Conservation (phyloP, 805 yeast species). For the Candida tallmaniae region DNA sequence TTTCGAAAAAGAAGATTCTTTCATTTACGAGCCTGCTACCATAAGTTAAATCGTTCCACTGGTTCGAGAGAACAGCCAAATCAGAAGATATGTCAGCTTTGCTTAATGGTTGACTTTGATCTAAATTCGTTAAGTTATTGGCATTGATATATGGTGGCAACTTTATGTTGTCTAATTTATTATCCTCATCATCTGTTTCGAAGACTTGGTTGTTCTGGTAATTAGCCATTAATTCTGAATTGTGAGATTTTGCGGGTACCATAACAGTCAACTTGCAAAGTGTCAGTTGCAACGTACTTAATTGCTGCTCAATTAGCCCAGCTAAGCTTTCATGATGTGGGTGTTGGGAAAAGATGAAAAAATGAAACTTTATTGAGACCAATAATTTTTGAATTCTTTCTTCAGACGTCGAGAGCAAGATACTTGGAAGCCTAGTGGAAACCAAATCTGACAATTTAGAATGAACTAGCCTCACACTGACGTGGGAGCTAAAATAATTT, state of each 20-base stretch:
- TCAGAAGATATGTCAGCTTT: conserved; percentile 12
- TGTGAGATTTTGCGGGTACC: conserved; percentile 5
- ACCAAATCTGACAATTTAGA: conserved; percentile 26
- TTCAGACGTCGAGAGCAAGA: conserved; percentile 27
- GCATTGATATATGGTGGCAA: conserved; percentile 37
- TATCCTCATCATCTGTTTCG: conserved; percentile 10
- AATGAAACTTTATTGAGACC: conserved; percentile 28
- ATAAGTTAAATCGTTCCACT: conserved; percentile 5
- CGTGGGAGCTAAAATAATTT: conserved; percentile 1
- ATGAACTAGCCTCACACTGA: conserved; percentile 2
- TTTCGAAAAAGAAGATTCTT: conserved; percentile 14
- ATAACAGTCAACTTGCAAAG: conserved; percentile 14
- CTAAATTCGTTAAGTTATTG: conserved; percentile 18
- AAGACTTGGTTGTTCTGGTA: conserved; percentile 7
- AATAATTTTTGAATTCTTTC: conserved; percentile 24
- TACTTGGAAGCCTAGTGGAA: conserved; percentile 19
- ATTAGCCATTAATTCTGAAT: conserved; percentile 6
- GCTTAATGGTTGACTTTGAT: background rate
- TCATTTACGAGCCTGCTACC: background rate
- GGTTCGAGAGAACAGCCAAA: conserved; percentile 10
- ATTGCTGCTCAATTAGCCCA: conserved; percentile 6
- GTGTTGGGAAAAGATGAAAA: conserved; percentile 17
- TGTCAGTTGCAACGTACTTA: conserved; percentile 12
- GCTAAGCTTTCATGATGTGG: conserved; percentile 2
- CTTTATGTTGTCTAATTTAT: conserved; percentile 29